Conservation (phyloP, 257 asterid species). For the Solanum dulcamara region DNA sequence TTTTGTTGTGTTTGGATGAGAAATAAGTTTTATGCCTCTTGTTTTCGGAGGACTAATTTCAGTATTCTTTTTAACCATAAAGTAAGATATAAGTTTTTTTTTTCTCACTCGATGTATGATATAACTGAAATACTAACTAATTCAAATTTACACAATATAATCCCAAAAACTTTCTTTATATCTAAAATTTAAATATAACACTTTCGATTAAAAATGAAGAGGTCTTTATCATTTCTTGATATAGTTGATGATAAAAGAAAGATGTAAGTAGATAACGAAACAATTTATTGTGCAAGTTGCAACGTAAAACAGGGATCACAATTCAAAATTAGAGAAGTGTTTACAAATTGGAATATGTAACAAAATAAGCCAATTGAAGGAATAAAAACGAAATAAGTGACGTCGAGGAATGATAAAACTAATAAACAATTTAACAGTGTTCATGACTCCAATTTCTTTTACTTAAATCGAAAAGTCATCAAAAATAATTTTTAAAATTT, state of each 20-base stretch:
- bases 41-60: neutral
- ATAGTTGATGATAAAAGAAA: no score
- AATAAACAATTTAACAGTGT: neutral
- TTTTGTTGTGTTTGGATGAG: neutral
- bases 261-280: neutral
- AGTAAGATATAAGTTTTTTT: neutral
- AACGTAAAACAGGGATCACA: neutral
- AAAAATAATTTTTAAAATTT: accelerated
- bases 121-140: neutral
- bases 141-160: neutral
- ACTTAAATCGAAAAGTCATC: neutral
- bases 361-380: neutral
- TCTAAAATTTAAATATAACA: no score
- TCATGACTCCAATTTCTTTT: neutral
- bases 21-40: neutral
- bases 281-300: neutral
- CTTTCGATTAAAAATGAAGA: no score
- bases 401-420: neutral
- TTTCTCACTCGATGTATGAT: neutral
- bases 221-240: no score
- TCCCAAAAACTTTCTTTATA: no score
- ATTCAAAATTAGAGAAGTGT: neutral
- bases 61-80: neutral
- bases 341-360: neutral
- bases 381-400: neutral